Percentiles rank a stretch among this genome's conserved stretches.
phyloP scores from a whole-genome alignment of 1,139 yeast genomes.

The Saccharomyces hybrid region DNA sequence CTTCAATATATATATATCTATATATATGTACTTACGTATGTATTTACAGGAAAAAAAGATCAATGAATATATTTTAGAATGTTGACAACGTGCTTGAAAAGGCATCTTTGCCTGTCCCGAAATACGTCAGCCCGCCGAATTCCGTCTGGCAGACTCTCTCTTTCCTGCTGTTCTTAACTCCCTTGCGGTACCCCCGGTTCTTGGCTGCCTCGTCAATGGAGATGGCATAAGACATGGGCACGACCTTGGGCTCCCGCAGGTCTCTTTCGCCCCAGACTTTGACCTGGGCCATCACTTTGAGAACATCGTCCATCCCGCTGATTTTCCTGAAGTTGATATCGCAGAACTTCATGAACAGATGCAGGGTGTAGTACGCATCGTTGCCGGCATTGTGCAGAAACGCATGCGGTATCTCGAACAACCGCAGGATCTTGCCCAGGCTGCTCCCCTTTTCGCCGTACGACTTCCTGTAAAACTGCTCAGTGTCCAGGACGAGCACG shows the following conservation, averaged over 20 bases:
- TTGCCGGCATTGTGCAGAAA: constrained; percentile 74
- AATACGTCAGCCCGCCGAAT: constrained; percentile 28
- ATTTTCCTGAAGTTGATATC: constrained; percentile 45
- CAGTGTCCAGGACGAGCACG: constrained; percentile 44
- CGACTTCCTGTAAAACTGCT: constrained; percentile 40
- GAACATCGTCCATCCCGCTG: constrained; percentile 29
- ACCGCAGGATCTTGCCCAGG: constrained; percentile 45
- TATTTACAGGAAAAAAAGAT: not conserved
- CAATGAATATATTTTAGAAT: not conserved
- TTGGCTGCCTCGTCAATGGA: constrained; percentile 15
- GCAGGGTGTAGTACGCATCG: constrained; percentile 64
- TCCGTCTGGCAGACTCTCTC: constrained; percentile 28
- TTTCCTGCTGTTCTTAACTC: constrained; percentile 10
- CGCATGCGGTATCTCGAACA: constrained; percentile 52
- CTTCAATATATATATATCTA: not conserved
- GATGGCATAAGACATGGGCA: constrained; percentile 28
- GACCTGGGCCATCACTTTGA: constrained; percentile 14
- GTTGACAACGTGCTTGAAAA: constrained; percentile 9
- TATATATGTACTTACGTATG: not conserved
- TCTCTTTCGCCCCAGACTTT: constrained; percentile 22
- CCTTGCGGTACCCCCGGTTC: constrained; percentile 1
- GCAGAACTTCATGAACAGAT: constrained; percentile 44
- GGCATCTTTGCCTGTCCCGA: constrained; percentile 14
- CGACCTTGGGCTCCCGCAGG: constrained; percentile 22
- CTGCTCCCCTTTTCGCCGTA: constrained; percentile 41